Percentiles rank a stretch among this genome's conserved stretches.
These are phyloP conservation scores for Golubevia sp. DNA, from an alignment of 1,284 basidiomycete species.

Conservation along the genomic window DNA sequence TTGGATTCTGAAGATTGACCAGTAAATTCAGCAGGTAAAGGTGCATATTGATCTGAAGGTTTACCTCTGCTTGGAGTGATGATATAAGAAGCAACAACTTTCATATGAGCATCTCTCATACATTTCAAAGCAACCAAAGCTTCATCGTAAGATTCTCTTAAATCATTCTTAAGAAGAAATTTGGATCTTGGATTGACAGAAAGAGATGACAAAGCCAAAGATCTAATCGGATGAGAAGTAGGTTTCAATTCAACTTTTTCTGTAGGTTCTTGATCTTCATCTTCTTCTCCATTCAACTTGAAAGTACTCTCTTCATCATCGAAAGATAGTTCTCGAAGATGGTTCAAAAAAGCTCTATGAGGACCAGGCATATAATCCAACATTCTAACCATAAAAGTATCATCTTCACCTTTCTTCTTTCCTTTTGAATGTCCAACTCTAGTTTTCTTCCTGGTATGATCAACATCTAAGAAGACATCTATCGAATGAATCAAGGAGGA, in stretches of 20 bases:
- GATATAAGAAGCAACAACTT: slow-evolving; percentile 54
- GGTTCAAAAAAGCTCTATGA: slow-evolving; percentile 49
- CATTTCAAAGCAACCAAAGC: slow-evolving; percentile 38
- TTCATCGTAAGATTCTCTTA: slow-evolving; percentile 40
- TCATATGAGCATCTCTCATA: slow-evolving; percentile 56
- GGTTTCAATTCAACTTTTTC: too few species aligned
- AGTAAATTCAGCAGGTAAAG: slow-evolving; percentile 1
- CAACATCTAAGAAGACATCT: slow-evolving; percentile 54
- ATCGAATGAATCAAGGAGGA: slow-evolving; percentile 53
- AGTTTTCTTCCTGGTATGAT: slow-evolving; percentile 17
- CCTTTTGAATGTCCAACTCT: neutral
- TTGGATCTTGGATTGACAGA: neutral
- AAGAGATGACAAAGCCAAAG: slow-evolving; percentile 30
- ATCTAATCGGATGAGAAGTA: slow-evolving; percentile 36
- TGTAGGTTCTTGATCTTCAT: neutral
- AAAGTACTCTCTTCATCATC: neutral
- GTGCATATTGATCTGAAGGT: slow-evolving; percentile 34
- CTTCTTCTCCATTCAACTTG: slow-evolving; percentile 3
- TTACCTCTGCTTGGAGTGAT: slow-evolving; percentile 38
- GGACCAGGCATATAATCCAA: slow-evolving; percentile 19
- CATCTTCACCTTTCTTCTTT: slow-evolving; percentile 13
- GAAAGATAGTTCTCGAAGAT: slow-evolving; percentile 22
- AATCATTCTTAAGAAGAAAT: neutral
- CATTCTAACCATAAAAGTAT: slow-evolving; percentile 50
- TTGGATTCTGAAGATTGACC: neutral